A percentile compares a stretch with the other conserved stretches of the same genome.
phyloP scores from a whole-genome alignment of 352 stramenopile species.

The Phytopythium oedochilum region DNA sequence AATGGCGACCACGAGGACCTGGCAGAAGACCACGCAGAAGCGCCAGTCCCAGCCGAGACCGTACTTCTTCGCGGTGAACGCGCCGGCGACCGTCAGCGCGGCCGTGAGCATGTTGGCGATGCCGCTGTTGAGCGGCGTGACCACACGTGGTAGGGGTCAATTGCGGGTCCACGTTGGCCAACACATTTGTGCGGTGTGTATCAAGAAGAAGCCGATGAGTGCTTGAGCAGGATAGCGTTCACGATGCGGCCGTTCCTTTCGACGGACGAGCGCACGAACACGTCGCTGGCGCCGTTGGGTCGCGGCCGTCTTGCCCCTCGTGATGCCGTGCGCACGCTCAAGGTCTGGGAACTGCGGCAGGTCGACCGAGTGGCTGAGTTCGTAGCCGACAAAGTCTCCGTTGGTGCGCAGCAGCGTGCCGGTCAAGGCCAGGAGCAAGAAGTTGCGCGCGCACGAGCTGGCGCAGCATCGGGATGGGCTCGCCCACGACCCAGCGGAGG shows the following conservation, averaged over 20 bases:
- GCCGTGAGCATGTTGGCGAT: constrained; percentile 38
- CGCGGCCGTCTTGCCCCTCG: constrained; percentile 12
- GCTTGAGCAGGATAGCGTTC: constrained; percentile 19
- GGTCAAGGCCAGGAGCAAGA: constrained; percentile 35
- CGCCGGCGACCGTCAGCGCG: constrained; percentile 25
- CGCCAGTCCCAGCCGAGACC: constrained; percentile 14
- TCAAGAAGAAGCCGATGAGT: constrained; percentile 5
- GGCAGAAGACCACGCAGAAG: constrained; percentile 19
- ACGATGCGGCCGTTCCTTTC: constrained; percentile 23
- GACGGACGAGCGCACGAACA: constrained; percentile 17
- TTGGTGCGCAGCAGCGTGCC: no score
- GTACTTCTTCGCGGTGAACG: constrained; percentile 28
- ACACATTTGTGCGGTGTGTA: no score
- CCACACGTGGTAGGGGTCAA: no score
- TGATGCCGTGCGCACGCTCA: constrained; percentile 15
- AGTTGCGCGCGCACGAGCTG: constrained; percentile 30
- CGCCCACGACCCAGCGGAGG: constrained; percentile 30
- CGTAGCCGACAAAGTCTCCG: no score
- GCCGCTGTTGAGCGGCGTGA: constrained; percentile 47
- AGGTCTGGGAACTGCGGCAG: constrained; percentile 27
- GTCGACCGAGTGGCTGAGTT: no score
- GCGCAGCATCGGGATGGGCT: constrained; percentile 17
- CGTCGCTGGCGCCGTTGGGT: constrained; percentile 23
- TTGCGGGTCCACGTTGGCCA: no score
- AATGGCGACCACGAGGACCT: constrained; percentile 48